A percentile compares a stretch with the other conserved stretches of the same genome.
phyloP scores from a whole-genome alignment of 1,284 basidiomycete genomes.

The Cryptococcus wingfieldii region DNA sequence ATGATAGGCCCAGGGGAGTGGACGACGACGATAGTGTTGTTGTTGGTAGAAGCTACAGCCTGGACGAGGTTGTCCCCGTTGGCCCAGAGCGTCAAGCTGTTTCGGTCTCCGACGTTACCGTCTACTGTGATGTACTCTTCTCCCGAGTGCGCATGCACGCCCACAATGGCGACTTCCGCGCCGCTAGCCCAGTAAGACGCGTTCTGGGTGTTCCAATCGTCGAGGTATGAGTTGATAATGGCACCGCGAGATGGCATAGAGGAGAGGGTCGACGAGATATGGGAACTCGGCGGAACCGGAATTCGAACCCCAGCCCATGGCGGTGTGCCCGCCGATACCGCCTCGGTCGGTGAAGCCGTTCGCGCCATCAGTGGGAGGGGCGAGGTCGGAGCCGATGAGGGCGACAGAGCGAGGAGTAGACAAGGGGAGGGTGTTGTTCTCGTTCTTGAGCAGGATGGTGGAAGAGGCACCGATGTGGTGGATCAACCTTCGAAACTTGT shows the following conservation, averaged over 20 bases:
- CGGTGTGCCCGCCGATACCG: constrained; percentile 58
- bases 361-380: constrained; percentile 63
- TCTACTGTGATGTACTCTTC: constrained; percentile 63
- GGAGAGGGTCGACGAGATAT: constrained; percentile 55
- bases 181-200: constrained; percentile 55
- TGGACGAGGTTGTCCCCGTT: constrained; percentile 58
- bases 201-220: constrained; percentile 60
- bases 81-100: constrained; percentile 76
- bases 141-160: constrained; percentile 65
- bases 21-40: constrained; percentile 76
- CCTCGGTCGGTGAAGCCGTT: constrained; percentile 64
- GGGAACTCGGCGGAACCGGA: constrained; percentile 56
- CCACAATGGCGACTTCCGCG: constrained; percentile 63
- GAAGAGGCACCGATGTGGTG: constrained; percentile 69
- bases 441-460: constrained; percentile 71
- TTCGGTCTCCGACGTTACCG: constrained; percentile 57
- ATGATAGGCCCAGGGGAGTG: constrained; percentile 72
- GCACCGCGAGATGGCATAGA: constrained; percentile 71
- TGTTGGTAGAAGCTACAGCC: constrained; percentile 47
- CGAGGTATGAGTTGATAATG: constrained; percentile 52
- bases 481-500: constrained; percentile 54
- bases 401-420: constrained; percentile 50
- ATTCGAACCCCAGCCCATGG: constrained; percentile 84
- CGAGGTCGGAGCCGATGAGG: constrained; percentile 65
- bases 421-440: constrained; percentile 58